Evolutionary conservation across 2,329 filamentous ascomycete genomes (phyloP).

Genomic region (Metarhizium anisopliae): DNA sequence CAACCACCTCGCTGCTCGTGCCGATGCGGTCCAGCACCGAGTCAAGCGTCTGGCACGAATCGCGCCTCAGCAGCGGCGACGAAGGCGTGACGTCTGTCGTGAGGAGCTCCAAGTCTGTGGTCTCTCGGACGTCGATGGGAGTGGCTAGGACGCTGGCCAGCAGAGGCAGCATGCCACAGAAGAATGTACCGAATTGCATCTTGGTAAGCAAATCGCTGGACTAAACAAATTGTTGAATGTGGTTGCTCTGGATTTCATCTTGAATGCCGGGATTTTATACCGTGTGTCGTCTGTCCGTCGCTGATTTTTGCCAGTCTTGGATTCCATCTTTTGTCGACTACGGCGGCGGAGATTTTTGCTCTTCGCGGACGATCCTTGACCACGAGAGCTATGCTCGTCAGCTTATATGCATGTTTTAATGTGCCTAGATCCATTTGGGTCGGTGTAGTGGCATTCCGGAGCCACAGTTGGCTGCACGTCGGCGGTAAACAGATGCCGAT

Average conservation of each 20-base stretch:
- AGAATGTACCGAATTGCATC: neutral
- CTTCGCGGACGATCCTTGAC: neutral
- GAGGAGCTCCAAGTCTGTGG: neutral
- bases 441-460: neutral
- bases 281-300: neutral
- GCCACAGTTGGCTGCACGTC: neutral
- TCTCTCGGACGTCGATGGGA: neutral
- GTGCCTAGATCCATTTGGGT: neutral
- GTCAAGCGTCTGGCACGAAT: neutral
- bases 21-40: neutral
- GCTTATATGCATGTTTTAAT: neutral
- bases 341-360: neutral
- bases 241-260: neutral
- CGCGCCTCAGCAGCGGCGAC: neutral
- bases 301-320: neutral
- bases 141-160: neutral
- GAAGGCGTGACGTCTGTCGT: neutral
- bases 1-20: neutral
- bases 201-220: neutral
- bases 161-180: neutral
- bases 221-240: neutral
- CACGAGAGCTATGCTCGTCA: neutral
- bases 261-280: neutral
- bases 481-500: neutral
- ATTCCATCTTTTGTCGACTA: neutral